Conservation (phyloP, 1,284 basidiomycete genomes). For the Malassezia furfur region DNA sequence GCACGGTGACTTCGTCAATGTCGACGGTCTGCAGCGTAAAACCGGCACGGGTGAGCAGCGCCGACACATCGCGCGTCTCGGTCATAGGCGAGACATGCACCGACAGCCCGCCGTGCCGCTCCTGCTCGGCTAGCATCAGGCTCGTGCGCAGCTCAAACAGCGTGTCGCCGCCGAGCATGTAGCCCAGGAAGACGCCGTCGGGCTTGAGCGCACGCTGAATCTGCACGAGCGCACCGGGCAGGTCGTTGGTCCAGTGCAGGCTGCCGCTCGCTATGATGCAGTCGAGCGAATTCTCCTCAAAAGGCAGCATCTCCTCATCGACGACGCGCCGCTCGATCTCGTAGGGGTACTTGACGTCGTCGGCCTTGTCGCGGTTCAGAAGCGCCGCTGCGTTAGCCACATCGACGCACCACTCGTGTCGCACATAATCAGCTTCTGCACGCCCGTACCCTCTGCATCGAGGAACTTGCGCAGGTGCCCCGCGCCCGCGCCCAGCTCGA, state of each 20-base stretch:
- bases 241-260: slow-evolving; percentile 95
- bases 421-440: slow-evolving; percentile 68
- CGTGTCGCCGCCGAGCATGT: slow-evolving; percentile 90
- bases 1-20: slow-evolving; percentile 80
- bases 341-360: slow-evolving; percentile 29
- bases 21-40: slow-evolving; percentile 92
- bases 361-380: slow-evolving; percentile 27
- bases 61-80: slow-evolving; percentile 64
- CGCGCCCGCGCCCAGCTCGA: slow-evolving; percentile 89
- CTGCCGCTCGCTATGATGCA: slow-evolving; percentile 82
- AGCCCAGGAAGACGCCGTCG: slow-evolving; percentile 88
- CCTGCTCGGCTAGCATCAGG: slow-evolving; percentile 85
- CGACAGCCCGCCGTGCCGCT: slow-evolving; percentile 88
- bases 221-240: slow-evolving; percentile 84
- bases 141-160: slow-evolving; percentile 85
- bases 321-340: slow-evolving; percentile 38
- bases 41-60: slow-evolving; percentile 69
- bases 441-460: slow-evolving; percentile 58
- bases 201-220: slow-evolving; percentile 75
- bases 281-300: slow-evolving; percentile 71
- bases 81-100: slow-evolving; percentile 96
- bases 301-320: slow-evolving; percentile 45
- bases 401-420: slow-evolving; percentile 58
- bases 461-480: slow-evolving; percentile 81
- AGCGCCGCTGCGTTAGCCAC: slow-evolving; percentile 8